Evolutionary conservation across 805 yeast genomes (phyloP), one percentile per base, ranked within the genome.

Genomic region (Yarrowia phangngaensis): DNA sequence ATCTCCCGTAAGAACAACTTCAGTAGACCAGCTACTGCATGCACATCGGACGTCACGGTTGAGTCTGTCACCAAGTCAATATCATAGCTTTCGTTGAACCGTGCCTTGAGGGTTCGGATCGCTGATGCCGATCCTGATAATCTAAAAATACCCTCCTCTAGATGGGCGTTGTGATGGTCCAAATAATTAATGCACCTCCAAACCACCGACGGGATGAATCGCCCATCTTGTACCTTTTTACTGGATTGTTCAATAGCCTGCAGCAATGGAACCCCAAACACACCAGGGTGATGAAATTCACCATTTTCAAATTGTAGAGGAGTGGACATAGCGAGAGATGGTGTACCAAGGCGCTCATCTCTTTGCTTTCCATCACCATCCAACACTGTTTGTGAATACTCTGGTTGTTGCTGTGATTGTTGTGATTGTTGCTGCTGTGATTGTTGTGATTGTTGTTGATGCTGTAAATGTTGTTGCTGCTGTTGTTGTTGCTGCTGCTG

Each of bases 61-160:
- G 59, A 54, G 20, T 50, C 34, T 4, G 36, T 27, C 19, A 75
- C 73, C 46, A 89, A 69, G 59, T 85, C 87, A 34, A 84, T 69
- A 61, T 89, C 96, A 51, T 75, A 74, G 4, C 74, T 70, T 9
- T 62, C 70, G 60, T 88, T 85, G 68, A 84, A 90, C 36, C 67
- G 70, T 36, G 77, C 84, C 58, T 81, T 84, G 52, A 85, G 71
- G 30, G 71, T 75, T 54, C 80, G 77, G 29, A 85, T 86, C 46
- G 82, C 73, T 1, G 87, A 74, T 50, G 88, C 83, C 27, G 95
- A 85, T 4, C 97, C 97, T 64, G 89, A 85, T 51, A 88, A 69
- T 53, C 98, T 72, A 69, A 92, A 92, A 3, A 90, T 76, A 8
- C 98, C 98, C 59, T 88, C 95, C 63, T 86, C 92, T 53, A 75